Conservation (phyloP, 768 basidiomycete species). For the Leccinum aurantiacum region DNA sequence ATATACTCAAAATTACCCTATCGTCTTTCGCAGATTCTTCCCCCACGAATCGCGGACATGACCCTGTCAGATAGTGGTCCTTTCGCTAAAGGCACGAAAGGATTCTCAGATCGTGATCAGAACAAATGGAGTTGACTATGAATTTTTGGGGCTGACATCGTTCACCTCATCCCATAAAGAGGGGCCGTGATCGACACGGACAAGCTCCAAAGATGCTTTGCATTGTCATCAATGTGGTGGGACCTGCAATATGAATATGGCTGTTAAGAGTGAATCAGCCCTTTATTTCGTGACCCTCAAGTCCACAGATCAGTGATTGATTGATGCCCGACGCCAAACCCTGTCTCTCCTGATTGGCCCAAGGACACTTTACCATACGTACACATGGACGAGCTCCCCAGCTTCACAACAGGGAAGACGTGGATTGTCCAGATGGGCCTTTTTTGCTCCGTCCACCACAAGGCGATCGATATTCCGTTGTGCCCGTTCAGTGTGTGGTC, state of each 20-base stretch:
- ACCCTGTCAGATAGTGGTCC: background rate
- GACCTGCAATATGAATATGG: background rate
- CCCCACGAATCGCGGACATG: background rate
- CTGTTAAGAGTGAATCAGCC: background rate
- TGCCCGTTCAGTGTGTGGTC: background rate
- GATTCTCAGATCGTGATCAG: background rate
- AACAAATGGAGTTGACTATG: background rate
- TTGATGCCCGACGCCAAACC: background rate
- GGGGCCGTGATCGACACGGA: background rate
- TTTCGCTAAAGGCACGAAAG: background rate
- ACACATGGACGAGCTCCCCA: background rate
- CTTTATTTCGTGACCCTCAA: background rate
- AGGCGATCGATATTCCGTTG: background rate
- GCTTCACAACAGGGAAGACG: background rate
- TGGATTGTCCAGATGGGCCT: background rate
- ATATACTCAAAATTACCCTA: background rate
- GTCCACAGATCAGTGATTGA: background rate
- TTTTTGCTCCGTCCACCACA: background rate
- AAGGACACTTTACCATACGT: background rate
- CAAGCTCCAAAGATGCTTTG: background rate
- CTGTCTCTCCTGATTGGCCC: background rate
- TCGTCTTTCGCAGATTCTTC: background rate
- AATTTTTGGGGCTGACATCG: background rate
- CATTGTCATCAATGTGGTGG: background rate
- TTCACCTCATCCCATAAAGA: background rate